Conservation (phyloP, 352 stramenopile species). For the Globisporangium middletonii region DNA sequence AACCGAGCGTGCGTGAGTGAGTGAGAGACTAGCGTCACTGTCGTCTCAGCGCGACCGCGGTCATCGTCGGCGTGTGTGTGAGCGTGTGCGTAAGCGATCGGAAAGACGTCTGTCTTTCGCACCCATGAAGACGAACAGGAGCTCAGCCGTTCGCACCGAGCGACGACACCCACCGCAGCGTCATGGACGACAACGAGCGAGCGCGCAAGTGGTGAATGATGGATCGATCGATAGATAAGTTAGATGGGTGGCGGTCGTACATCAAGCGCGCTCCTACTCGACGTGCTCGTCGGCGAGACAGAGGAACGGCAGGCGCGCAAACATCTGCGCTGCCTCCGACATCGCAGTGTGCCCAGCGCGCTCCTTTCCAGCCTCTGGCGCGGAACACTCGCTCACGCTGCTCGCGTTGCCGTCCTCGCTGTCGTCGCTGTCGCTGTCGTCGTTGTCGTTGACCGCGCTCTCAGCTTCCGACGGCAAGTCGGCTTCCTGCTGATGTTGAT, state of each 20-base stretch:
- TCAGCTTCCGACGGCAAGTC: not conserved
- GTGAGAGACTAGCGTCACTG: no score
- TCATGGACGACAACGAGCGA: no score
- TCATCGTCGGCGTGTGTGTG: no score
- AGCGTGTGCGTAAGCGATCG: no score
- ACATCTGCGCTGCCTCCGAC: constrained; percentile 32
- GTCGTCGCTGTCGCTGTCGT: constrained; percentile 10
- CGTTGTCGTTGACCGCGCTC: constrained; percentile 27
- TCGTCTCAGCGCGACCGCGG: no score
- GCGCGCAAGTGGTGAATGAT: no score
- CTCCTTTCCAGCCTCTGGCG: not conserved
- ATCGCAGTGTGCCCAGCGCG: not conserved
- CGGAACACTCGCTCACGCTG: constrained; percentile 1
- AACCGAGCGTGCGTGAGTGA: no score
- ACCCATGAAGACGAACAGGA: no score
- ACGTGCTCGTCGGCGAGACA: not conserved
- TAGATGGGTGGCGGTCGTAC: not conserved
- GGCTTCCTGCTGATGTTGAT: no score
- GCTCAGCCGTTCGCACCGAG: no score
- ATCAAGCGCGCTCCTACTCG: not conserved
- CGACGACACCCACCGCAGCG: no score
- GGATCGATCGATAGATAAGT: not conserved
- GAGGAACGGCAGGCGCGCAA: constrained; percentile 26
- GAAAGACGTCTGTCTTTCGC: no score
- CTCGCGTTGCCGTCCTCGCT: constrained; percentile 9